Base-by-base conservation (phyloP, 2,329 filamentous ascomycete species). In the Cercospora nicotianae region DNA sequence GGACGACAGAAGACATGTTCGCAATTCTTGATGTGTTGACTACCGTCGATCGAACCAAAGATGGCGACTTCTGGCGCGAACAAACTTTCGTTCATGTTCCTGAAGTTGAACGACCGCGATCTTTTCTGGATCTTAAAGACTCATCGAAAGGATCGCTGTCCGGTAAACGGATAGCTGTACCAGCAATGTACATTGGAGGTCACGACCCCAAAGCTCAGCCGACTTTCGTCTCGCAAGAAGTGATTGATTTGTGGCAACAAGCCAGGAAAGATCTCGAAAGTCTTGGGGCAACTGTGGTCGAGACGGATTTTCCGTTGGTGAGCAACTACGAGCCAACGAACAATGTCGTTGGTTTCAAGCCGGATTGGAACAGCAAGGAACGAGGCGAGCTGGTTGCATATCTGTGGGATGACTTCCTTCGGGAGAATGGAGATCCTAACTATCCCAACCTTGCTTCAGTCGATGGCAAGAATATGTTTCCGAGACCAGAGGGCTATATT, bases 61-160 rank as follows among this genome's bases (percentile, higher is more conserved):
- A 69, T 3, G 82, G 84, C 1, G 86, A 88, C 68, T 88, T 88
- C 70, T 88, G 86, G 82, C 79, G 84, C 3, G 79, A 83, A 16
- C 86, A 89, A 65, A 76, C 75, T 0, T 81, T 81, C 60, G 76
- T 87, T 0, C 48, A 77, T 1, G 72, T 87, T 1, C 80, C 81
- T 0, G 74, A 75, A 10, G 71, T 77, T 5, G 70, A 77, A 2
- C 76, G 77, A 0, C 79, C 81, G 2, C 42, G 74, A 3, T 72
- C 73, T 1, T 78, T 79, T 20, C 79, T 78, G n/a, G 74, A 74
- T 2, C 69, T 86, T 0, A 72, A 73, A 10, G 63, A 77, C 1
- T 26, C 59, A 16, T 64, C 70, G 0, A 16, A 67, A 3, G 68
- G 69, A 3, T 77, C 81, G 0, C 71, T 87, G 1, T 67, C 69